These are phyloP conservation scores for Beauveria pseudobassiana DNA, from an alignment of 2,329 filamentous ascomycete genomes.

Conservation along the genomic window DNA sequence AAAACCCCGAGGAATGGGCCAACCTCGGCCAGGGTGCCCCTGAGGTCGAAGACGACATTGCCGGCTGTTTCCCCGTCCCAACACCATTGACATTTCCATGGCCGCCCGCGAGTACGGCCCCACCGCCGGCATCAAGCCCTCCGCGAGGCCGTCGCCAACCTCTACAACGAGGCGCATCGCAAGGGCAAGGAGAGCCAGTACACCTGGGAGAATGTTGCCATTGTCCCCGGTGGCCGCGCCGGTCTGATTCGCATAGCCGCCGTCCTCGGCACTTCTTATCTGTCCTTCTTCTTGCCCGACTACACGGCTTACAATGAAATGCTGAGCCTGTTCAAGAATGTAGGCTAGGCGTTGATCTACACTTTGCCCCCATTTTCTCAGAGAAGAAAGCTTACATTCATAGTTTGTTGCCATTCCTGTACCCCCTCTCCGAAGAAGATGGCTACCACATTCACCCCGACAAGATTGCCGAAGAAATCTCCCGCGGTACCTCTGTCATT, in stretches of 20 bases:
- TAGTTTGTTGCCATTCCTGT: constrained; percentile 82
- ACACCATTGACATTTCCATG: constrained; percentile 68
- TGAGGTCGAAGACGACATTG: constrained; percentile 88
- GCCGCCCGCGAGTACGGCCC: constrained; percentile 84
- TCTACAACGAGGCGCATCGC: constrained; percentile 91
- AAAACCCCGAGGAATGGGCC: constrained; percentile 77
- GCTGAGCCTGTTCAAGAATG: constrained; percentile 88
- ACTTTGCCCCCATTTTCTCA: not conserved
- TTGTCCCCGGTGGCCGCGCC: constrained; percentile 87
- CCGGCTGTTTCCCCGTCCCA: constrained; percentile 78
- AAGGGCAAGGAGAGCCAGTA: constrained; percentile 83
- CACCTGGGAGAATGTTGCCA: constrained; percentile 95
- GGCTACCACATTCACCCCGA: constrained; percentile 90
- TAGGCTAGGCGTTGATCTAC: constrained; percentile 26
- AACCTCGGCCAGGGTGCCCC: constrained; percentile 92
- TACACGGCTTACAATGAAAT: constrained; percentile 98
- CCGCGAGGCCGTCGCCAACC: constrained; percentile 76
- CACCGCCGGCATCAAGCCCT: constrained; percentile 91
- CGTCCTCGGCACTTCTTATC: constrained; percentile 83
- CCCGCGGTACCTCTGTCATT: constrained; percentile 78
- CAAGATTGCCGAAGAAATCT: constrained; percentile 87
- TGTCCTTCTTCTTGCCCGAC: constrained; percentile 90
- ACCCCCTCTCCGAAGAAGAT: constrained; percentile 76
- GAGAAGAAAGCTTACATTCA: not conserved
- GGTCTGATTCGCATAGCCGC: constrained; percentile 92